Percentiles rank a stretch among this genome's conserved stretches.
These are phyloP conservation scores for Ustilago trichophora DNA, from an alignment of 1,284 basidiomycete species.

Conservation along the genomic window DNA sequence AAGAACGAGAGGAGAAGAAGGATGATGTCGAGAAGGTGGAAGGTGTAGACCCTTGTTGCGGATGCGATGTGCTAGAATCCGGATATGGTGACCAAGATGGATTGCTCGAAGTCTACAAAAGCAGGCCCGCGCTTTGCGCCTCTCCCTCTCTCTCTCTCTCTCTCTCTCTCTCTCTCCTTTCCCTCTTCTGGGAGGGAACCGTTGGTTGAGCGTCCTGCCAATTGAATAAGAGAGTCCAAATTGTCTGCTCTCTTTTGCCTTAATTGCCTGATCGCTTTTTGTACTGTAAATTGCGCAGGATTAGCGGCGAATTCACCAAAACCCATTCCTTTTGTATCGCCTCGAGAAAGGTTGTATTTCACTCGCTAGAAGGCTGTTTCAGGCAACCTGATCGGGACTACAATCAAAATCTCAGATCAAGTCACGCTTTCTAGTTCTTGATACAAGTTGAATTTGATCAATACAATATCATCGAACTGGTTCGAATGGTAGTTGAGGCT, in stretches of 20 bases:
- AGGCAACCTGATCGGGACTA: neutral
- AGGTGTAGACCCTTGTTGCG: conserved; percentile 8
- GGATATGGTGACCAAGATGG: conserved; percentile 18
- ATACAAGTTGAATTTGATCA: no score
- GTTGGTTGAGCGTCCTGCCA: conserved; percentile 19
- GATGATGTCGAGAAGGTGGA: conserved; percentile 8
- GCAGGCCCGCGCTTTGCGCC: conserved; percentile 17
- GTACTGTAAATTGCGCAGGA: neutral
- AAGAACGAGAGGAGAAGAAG: neutral
- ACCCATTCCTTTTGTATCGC: no score
- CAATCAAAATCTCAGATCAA: no score
- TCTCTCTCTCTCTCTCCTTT: conserved; percentile 1
- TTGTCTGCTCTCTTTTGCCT: no score
- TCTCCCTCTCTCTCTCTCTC: conserved; percentile 9
- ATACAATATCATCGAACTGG: no score
- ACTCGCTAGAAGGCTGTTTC: no score
- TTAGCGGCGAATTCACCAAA: neutral
- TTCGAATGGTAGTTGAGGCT: no score
- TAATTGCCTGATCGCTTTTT: conserved; percentile 15
- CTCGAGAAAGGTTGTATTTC: no score
- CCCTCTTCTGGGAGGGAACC: no score
- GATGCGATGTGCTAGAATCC: conserved; percentile 30
- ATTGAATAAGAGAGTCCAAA: no score
- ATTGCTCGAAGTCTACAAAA: conserved; percentile 1
- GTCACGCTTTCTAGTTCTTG: no score